phyloP scores from a whole-genome alignment of 176 grass and related monocot species.

The Ampelocalamus luodianensis region DNA sequence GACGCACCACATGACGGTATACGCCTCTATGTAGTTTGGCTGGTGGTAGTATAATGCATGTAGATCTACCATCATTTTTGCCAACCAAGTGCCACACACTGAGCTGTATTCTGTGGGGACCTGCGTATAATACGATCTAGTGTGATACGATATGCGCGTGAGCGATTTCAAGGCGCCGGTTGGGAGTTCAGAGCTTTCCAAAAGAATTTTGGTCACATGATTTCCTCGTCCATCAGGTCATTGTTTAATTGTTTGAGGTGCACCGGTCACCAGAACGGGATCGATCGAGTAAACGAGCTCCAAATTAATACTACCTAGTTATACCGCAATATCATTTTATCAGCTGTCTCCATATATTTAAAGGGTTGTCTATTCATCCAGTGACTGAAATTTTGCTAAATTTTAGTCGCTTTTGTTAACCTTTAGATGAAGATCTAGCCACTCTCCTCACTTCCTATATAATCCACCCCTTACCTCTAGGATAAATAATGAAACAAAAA shows the following conservation, averaged over 20 bases:
- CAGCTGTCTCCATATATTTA: too few species aligned
- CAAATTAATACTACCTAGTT: not conserved
- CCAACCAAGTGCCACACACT: not conserved
- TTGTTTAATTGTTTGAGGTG: not conserved
- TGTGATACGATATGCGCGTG: not conserved
- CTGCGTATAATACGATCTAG: not conserved
- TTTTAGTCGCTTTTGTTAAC: too few species aligned
- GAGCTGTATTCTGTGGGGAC: not conserved
- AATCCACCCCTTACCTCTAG: too few species aligned
- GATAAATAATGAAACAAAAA: too few species aligned
- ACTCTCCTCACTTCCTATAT: too few species aligned
- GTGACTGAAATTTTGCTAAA: too few species aligned
- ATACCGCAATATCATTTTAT: too few species aligned
- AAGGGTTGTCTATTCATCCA: too few species aligned
- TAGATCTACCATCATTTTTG: not conserved
- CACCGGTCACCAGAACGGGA: not conserved
- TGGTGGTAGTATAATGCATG: not conserved
- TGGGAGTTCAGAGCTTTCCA: not conserved
- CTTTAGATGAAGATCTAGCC: too few species aligned
- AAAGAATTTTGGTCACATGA: not conserved
- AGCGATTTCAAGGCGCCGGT: not conserved
- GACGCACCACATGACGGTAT: slow-evolving; percentile 13
- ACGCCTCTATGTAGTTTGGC: not conserved
- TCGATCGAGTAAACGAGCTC: not conserved
- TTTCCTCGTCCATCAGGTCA: not conserved